Evolutionary conservation across 352 stramenopile genomes (phyloP), one percentile per base, ranked within the genome.

Genomic region (Phytopythium kandeliae): DNA sequence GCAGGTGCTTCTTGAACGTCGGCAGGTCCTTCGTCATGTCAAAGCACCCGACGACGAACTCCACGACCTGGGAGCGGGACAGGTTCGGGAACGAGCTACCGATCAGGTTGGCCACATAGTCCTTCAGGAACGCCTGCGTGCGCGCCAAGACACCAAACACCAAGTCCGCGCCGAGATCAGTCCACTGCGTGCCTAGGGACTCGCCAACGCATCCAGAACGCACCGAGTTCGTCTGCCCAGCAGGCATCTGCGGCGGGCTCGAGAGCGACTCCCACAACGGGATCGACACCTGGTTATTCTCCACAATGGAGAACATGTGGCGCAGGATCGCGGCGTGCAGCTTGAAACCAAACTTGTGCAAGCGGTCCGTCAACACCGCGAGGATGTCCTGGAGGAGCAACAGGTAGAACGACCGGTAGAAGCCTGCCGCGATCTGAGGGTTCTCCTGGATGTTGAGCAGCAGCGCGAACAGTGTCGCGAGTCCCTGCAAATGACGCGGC

Each of bases 261-360:
- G 79, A 83, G 11, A 90, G 63, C 22, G 85, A 87, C 62, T 99
- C 95, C 74, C 97, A 98, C 38, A 99, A 69, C 38, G 97, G 95
- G 8, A 98, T 82, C 21, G 88, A 92, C 24, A 99, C 93, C 64
- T 98, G 92, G 58, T 97, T 97, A 55, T 83, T 94, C 69, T 98
- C 88, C 26, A 99, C 93, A 13, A 99, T 85, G 42, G 96, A 78
- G 69, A 99, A 99, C 86, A 99, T 98, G 65, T 98, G 85, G 61
- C 94, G 87, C 41, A 99, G 78, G 25, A 99, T 91, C 21, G 93
- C 97, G 0, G 96, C 93, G 66, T 99, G 96, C 74, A 99, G 92
- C 74, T 98, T 98, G 70, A 99, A 99, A 13, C 95, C 95, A 34
- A 92, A 97, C 78, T 99, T 99, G 75, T 99, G 97, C 42, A 99